A percentile compares a stretch with the other conserved stretches of the same genome.
These are phyloP conservation scores for Helenozyma rhizophorensis DNA, from an alignment of 805 yeast species.

Conservation along the genomic window DNA sequence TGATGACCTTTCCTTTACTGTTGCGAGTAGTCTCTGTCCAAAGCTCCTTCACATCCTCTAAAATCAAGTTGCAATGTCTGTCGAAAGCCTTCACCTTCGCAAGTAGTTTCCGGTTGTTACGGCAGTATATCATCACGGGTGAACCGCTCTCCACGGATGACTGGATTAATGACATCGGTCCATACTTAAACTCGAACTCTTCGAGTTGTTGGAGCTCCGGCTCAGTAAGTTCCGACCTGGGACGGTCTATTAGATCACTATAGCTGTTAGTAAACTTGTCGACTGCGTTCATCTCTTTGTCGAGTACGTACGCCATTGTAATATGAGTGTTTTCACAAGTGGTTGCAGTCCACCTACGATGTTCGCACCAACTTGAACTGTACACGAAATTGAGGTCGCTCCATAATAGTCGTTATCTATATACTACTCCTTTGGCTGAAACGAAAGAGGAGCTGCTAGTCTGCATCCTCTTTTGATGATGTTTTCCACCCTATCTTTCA, in stretches of 20 bases:
- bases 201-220: slow-evolving; percentile 77
- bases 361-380: too few relatives aligned
- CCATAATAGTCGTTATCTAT: too few relatives aligned
- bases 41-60: slow-evolving; percentile 87
- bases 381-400: too few relatives aligned
- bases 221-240: slow-evolving; percentile 75
- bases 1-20: slow-evolving; percentile 67
- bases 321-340: not conserved
- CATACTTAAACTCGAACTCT: slow-evolving; percentile 84
- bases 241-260: slow-evolving; percentile 67
- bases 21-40: slow-evolving; percentile 64
- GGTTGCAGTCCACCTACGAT: too few relatives aligned
- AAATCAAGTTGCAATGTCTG: slow-evolving; percentile 89
- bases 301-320: slow-evolving; percentile 16
- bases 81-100: slow-evolving; percentile 93
- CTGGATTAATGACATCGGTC: slow-evolving; percentile 88
- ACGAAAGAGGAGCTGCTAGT: slow-evolving; percentile 79
- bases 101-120: slow-evolving; percentile 89
- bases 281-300: too few relatives aligned
- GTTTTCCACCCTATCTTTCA: slow-evolving; percentile 78
- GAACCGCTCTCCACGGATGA: slow-evolving; percentile 71
- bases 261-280: slow-evolving; percentile 21
- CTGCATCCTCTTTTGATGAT: slow-evolving; percentile 73
- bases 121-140: slow-evolving; percentile 79
- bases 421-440: slow-evolving; percentile 19